Base-by-base conservation (phyloP, 2,329 filamentous ascomycete genomes). In the Fusarium pilosicola region DNA sequence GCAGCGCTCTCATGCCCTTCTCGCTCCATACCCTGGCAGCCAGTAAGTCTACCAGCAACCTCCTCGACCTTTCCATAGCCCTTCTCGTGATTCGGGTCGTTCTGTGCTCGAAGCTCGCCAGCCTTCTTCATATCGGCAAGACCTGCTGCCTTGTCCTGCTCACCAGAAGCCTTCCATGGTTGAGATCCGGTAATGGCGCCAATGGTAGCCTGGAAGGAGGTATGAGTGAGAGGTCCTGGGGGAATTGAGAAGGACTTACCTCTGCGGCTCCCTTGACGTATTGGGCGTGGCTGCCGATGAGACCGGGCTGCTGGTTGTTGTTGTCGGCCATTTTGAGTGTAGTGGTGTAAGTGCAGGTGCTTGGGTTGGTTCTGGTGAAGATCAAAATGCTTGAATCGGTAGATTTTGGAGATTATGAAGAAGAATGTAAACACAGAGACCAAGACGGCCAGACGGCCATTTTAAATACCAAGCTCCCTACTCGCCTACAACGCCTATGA, bases 181-280 rank as follows among this genome's bases (percentile, higher is more conserved):
- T 89, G 83, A 41, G 88, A 90, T 70, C 90, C 90, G 3, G 89
- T 92, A 4, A 91, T 80, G 76, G 83, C 86, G 60, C 92, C 92
- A 62, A 93, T 87, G 11, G 87, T 85, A 48, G 86, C 83, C 90
- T 92, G 22, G 10, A 22, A 41, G 13, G 10, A 41, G 14, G 10
- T 39, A 8, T 56, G 22, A 57, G 56, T 42, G 55, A 60, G 46
- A 36, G 41, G 30, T 9, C 12, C 26, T 14, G 5, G 11, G 17
- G n/a, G 26, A 22, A 8, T n/a, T 78, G 13, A 11, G 10, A 55
- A 41, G 15, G 34, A 41, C 81, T 64, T 81, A 91, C 92, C 83
- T 92, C 90, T 62, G 89, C 87, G 12, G 89, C 89, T 59, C 91
- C 92, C 78, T 93, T 93, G 77, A 89, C 86, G 77, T 92, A 94